phyloP scores from a whole-genome alignment of 208 protist genomes.

The Angomonas ambiguus region DNA sequence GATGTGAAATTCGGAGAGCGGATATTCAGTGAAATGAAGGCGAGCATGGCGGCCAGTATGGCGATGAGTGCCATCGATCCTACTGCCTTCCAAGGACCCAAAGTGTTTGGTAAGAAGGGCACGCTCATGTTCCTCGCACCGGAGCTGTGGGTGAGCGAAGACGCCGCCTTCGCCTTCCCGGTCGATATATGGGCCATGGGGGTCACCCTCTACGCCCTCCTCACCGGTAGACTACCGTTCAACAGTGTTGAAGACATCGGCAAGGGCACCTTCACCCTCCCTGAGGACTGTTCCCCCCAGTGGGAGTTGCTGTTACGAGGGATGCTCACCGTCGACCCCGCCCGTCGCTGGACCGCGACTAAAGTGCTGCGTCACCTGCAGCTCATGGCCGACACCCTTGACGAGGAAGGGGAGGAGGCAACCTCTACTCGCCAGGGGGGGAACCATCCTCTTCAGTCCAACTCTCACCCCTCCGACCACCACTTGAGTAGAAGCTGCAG shows the following conservation, averaged over 20 bases:
- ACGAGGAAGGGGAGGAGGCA: no score
- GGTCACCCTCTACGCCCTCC: conserved; percentile 1
- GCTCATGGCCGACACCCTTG: background rate
- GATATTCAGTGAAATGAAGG: conserved; percentile 27
- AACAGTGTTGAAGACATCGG: background rate
- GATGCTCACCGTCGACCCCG: background rate
- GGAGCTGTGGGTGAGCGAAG: conserved; percentile 61
- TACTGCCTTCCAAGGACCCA: conserved; percentile 5
- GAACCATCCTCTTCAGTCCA: no score
- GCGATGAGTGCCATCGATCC: conserved; percentile 22
- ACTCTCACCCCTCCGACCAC: no score
- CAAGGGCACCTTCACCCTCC: background rate
- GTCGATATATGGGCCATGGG: conserved; percentile 6
- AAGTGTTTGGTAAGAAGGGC: conserved; percentile 48
- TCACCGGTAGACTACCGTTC: conserved; percentile 6
- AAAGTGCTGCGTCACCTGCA: background rate
- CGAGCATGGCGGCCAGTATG: conserved; percentile 30
- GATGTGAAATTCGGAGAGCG: conserved; percentile 17
- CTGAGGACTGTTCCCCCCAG: background rate
- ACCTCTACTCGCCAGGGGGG: no score
- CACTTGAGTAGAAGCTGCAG: no score
- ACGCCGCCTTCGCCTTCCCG: conserved; percentile 28
- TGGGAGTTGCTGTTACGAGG: conserved; percentile 1
- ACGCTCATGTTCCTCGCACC: conserved; percentile 78
- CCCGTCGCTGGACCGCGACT: background rate